phyloP scores from a whole-genome alignment of 495 filamentous ascomycete species.

The Xylaria flabelliformis region DNA sequence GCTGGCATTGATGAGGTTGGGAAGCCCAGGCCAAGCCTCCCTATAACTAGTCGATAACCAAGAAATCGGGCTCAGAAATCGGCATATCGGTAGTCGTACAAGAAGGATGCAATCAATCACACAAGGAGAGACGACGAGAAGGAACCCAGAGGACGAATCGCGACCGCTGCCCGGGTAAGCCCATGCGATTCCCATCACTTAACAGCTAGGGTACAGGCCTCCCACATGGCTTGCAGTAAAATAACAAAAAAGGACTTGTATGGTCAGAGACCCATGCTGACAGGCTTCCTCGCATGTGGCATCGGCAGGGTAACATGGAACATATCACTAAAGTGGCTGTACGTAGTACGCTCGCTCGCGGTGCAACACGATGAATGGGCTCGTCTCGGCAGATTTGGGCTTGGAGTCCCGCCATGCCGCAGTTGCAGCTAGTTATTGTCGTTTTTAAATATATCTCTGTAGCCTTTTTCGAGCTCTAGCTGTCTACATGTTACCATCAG shows the following conservation, averaged over 20 bases:
- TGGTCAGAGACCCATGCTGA: conserved; percentile 18
- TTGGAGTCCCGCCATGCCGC: neutral
- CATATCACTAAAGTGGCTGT: conserved; percentile 4
- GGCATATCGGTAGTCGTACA: conserved; percentile 11
- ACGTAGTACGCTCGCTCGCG: no score
- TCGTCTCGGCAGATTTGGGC: conserved; percentile 21
- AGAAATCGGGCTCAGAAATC: neutral
- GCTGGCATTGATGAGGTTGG: neutral
- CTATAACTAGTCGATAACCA: neutral
- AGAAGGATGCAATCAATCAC: conserved; percentile 4
- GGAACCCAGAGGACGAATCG: neutral
- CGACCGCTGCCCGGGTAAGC: neutral
- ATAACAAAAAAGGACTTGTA: neutral
- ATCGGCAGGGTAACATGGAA: conserved; percentile 6
- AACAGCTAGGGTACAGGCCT: conserved; percentile 18
- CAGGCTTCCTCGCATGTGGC: conserved; percentile 22
- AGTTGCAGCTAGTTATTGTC: neutral
- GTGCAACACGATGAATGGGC: neutral
- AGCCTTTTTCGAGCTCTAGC: neutral
- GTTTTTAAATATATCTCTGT: conserved; percentile 10
- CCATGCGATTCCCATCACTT: neutral
- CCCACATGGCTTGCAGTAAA: conserved; percentile 20
- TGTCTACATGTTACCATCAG: neutral
- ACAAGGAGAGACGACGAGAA: neutral
- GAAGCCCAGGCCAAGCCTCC: conserved; percentile 6